phyloP scores from a whole-genome alignment of 768 basidiomycete genomes.

The Tricholoma sp. region DNA sequence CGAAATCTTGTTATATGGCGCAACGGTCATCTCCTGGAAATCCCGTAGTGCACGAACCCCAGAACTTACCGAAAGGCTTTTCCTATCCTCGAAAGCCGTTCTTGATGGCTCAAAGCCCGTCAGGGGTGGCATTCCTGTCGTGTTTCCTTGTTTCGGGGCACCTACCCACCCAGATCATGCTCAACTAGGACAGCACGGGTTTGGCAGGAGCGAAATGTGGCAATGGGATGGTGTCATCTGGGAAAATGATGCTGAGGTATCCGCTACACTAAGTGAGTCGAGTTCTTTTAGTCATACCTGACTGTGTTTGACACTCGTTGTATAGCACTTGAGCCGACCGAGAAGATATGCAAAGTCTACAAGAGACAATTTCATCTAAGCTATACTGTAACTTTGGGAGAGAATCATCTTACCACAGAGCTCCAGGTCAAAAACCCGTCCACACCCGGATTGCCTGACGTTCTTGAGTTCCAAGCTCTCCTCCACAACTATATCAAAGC shows the following conservation, averaged over 20 bases:
- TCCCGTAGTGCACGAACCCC: constrained; percentile 31
- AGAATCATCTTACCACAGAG: constrained; percentile 70
- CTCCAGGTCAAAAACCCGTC: constrained; percentile 78
- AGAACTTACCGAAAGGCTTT: constrained; percentile 61
- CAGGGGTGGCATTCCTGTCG: constrained; percentile 51
- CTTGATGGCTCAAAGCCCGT: constrained; percentile 79
- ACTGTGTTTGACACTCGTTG: constrained; percentile 2
- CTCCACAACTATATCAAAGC: constrained; percentile 87
- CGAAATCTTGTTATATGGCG: constrained; percentile 74
- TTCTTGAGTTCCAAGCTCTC: constrained; percentile 85
- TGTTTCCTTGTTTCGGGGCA: constrained; percentile 88
- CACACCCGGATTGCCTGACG: constrained; percentile 26
- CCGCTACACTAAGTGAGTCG: constrained; percentile 69
- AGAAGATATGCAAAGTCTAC: constrained; percentile 55
- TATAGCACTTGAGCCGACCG: constrained; percentile 60
- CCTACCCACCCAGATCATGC: constrained; percentile 70
- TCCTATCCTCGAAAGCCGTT: constrained; percentile 73
- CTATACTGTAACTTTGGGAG: constrained; percentile 78
- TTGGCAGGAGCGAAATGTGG: constrained; percentile 81
- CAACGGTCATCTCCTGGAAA: constrained; percentile 87
- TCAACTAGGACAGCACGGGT: constrained; percentile 83
- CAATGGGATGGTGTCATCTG: constrained; percentile 53
- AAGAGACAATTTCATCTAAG: constrained; percentile 62
- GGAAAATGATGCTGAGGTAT: constrained; percentile 69
- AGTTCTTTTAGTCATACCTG: not conserved